Base-by-base conservation (phyloP, 2,329 filamentous ascomycete genomes). In the Xylariaceae sp. region DNA sequence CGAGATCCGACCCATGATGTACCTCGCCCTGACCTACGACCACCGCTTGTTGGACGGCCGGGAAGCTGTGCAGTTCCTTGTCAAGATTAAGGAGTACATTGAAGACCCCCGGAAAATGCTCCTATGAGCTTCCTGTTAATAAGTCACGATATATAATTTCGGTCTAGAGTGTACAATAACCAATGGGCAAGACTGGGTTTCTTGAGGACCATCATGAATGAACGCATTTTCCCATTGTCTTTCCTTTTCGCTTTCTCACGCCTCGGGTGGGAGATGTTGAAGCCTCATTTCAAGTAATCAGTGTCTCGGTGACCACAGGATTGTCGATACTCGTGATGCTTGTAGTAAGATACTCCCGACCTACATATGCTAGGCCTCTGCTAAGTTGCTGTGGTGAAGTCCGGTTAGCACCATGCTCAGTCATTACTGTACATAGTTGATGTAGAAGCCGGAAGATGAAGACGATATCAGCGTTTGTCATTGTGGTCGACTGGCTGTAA, bases 1-100 rank as follows among this genome's bases (percentile, higher is more conserved):
- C 59, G 92, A 97, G 75, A 90, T 96, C 68, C 85, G 94, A 66
- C 94, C 94, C n/a, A 97, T 99, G 92, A 99, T 99, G 94, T 97
- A 96, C 76, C 84, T 99, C 65, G 94, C 94, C 48, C 82, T 99
- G 61, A 99, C 94, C 11, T 99, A 99, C 73, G 94, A 99, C 74
- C 94, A 99, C 78, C 89, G 94, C 73, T 85, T 99, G 53, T 82
- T 99, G 23, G 94, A 97, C 74, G 94, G 94, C 54, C 86, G 93
- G 73, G 93, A 97, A 79, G 94, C 93, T 51, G 92, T 96, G 47
- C 94, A 93, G 63, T 97, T 97, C 82, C 81, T 97, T 67, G 88
- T 97, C 62, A 96, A 96, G 84, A 81, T 99, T 71, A 97, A 97
- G 85, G 90, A 97, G 75, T 96, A 89, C 73, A 96, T 97, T 68